These are phyloP conservation scores for Medicago arabica DNA, from an alignment of 306 rosid genomes.

Conservation along the genomic window DNA sequence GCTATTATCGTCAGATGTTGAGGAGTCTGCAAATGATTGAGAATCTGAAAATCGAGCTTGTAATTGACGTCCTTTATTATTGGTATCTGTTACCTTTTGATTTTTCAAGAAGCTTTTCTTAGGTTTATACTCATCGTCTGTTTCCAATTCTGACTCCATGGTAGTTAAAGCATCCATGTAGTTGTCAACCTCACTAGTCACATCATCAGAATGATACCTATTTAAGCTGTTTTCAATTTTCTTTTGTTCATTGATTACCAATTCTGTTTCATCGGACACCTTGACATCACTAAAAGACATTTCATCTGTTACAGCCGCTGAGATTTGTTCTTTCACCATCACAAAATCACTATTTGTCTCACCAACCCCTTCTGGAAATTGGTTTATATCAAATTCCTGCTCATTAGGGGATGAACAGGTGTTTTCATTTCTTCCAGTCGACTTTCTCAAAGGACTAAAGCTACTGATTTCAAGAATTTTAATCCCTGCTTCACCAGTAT, in stretches of 20 bases:
- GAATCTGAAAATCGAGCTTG: conserved; percentile 54
- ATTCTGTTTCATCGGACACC: conserved; percentile 52
- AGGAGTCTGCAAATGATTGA: conserved; percentile 76
- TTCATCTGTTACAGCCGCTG: conserved; percentile 49
- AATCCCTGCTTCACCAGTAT: conserved; percentile 65
- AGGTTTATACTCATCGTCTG: conserved; percentile 72
- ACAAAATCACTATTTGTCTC: conserved; percentile 50
- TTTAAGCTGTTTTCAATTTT: conserved; percentile 58
- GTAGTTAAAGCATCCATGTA: conserved; percentile 89
- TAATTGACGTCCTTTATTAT: conserved; percentile 54
- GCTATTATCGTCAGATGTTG: conserved; percentile 60
- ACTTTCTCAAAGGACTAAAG: conserved; percentile 63
- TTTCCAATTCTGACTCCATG: conserved; percentile 87
- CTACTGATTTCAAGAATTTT: conserved; percentile 78
- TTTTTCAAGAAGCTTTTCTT: conserved; percentile 51
- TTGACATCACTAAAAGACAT: conserved; percentile 47
- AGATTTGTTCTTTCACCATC: conserved; percentile 58
- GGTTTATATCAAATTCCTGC: conserved; percentile 53
- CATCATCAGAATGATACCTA: conserved; percentile 75
- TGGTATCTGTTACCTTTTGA: conserved; percentile 45
- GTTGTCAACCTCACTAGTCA: conserved; percentile 85
- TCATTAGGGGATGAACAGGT: conserved; percentile 57
- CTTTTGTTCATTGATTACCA: conserved; percentile 53
- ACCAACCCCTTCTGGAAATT: conserved; percentile 43
- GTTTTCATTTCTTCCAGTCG: conserved; percentile 55